A percentile compares a stretch with the other conserved stretches of the same genome.
Conservation (phyloP, 345 rosid species). For the Hibiscus tridactylites region DNA sequence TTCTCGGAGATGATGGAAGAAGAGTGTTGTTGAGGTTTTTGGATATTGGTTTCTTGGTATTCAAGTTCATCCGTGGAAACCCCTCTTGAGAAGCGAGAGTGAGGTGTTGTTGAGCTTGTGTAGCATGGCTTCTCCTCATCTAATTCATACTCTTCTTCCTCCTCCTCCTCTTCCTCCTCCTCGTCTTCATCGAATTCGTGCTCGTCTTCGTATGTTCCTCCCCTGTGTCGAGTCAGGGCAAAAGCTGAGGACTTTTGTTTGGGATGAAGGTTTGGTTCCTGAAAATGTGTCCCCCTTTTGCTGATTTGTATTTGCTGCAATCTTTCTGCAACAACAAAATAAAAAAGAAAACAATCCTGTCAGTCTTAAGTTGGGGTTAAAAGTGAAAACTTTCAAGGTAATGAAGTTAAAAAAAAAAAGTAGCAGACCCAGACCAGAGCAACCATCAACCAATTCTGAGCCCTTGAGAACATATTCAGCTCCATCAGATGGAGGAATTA, state of each 20-base stretch:
- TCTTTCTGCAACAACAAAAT: conserved; percentile 31
- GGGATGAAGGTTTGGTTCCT: conserved; percentile 31
- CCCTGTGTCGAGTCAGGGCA: conserved; percentile 20
- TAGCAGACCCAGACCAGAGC: conserved; percentile 35
- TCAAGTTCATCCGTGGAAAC: conserved; percentile 67
- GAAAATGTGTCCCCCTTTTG: conserved; percentile 17
- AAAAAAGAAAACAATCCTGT: background rate
- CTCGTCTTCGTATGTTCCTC: conserved; percentile 17
- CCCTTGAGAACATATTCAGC: conserved; percentile 89
- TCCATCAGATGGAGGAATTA: conserved; percentile 65
- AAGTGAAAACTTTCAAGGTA: background rate
- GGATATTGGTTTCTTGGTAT: conserved; percentile 24
- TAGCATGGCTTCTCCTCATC: conserved; percentile 76
- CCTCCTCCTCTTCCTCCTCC: conserved; percentile 38
- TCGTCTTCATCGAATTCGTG: conserved; percentile 28
- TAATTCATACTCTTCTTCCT: conserved; percentile 44
- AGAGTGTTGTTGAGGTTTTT: conserved; percentile 3
- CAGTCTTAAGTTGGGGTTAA: background rate
- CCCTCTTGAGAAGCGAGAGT: conserved; percentile 74
- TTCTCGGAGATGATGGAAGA: conserved; percentile 9
- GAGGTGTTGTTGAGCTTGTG: conserved; percentile 80
- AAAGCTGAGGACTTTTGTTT: conserved; percentile 24
- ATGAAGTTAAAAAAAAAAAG: background rate
- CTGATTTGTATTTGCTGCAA: conserved; percentile 26
- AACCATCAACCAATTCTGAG: conserved; percentile 52